These are phyloP conservation scores for Candida berthetii DNA, from an alignment of 805 yeast genomes.

Conservation along the genomic window DNA sequence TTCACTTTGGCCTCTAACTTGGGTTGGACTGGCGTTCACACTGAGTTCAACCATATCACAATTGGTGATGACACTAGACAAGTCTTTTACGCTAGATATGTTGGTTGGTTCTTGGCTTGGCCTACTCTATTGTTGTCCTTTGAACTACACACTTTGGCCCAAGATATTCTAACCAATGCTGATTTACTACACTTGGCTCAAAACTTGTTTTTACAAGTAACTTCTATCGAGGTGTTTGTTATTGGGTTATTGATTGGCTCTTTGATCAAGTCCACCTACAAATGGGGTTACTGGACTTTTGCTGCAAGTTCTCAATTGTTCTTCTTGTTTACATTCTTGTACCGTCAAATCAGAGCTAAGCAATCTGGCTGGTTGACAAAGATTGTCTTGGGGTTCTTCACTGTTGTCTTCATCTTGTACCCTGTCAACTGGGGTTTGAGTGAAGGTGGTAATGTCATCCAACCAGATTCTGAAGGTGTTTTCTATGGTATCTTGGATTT, in stretches of 20 bases:
- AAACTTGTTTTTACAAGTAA: constrained; percentile 32
- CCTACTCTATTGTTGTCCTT: constrained; percentile 34
- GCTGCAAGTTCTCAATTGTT: constrained; percentile 38
- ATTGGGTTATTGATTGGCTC: constrained; percentile 52
- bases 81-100: constrained; percentile 47
- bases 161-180: constrained; percentile 8
- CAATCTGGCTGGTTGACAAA: background rate
- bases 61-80: constrained; percentile 36
- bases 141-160: constrained; percentile 16
- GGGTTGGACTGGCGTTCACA: constrained; percentile 43
- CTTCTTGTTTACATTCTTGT: constrained; percentile 23
- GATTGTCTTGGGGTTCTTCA: constrained; percentile 21
- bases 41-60: constrained; percentile 42
- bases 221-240: constrained; percentile 41
- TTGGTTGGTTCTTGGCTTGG: constrained; percentile 54
- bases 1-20: constrained; percentile 53
- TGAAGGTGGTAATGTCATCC: constrained; percentile 51
- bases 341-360: constrained; percentile 21
- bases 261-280: constrained; percentile 48
- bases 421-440: constrained; percentile 44
- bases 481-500: constrained; percentile 49
- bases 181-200: constrained; percentile 14
- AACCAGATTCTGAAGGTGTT: constrained; percentile 47
- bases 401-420: constrained; percentile 33
- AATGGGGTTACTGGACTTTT: constrained; percentile 66